Conservation (phyloP, 148 eudicot species). For the Persicaria tinctoria region DNA sequence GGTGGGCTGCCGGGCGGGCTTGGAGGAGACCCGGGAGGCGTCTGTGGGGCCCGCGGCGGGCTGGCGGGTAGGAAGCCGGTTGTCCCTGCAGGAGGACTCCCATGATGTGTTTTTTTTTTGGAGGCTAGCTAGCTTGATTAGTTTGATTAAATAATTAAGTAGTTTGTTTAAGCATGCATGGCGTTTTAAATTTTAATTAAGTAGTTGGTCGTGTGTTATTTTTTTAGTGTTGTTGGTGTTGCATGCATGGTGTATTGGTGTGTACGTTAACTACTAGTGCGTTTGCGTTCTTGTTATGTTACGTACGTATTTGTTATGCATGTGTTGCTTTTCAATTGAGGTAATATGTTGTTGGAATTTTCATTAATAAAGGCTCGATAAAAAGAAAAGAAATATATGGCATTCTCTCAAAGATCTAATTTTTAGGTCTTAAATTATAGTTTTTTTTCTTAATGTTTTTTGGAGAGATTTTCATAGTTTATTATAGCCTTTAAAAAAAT, state of each 20-base stretch:
- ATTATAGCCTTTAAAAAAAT: no score
- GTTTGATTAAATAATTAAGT: not conserved
- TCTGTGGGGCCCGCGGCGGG: not conserved
- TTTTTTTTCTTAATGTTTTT: no score
- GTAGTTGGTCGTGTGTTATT: not conserved
- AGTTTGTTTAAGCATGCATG: not conserved
- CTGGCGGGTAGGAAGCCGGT: slow-evolving; percentile 3
- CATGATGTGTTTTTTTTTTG: no score
- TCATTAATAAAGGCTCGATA: no score
- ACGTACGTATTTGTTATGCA: not conserved
- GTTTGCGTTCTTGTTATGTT: not conserved
- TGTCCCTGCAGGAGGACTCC: not conserved
- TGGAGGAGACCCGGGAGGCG: not conserved
- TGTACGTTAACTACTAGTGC: not conserved
- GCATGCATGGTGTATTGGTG: not conserved
- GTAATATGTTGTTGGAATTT: not conserved
- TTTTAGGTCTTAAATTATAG: no score
- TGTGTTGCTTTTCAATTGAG: not conserved
- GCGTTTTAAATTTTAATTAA: not conserved
- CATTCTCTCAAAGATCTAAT: no score
- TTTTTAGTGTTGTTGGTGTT: not conserved
- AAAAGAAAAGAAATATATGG: no score
- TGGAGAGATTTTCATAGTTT: no score
- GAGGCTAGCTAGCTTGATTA: not conserved
- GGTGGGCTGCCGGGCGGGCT: not conserved